A percentile compares a stretch with the other conserved stretches of the same genome.
phyloP scores from a whole-genome alignment of 1,284 basidiomycete species.

The Cystobasidium pallidum region DNA sequence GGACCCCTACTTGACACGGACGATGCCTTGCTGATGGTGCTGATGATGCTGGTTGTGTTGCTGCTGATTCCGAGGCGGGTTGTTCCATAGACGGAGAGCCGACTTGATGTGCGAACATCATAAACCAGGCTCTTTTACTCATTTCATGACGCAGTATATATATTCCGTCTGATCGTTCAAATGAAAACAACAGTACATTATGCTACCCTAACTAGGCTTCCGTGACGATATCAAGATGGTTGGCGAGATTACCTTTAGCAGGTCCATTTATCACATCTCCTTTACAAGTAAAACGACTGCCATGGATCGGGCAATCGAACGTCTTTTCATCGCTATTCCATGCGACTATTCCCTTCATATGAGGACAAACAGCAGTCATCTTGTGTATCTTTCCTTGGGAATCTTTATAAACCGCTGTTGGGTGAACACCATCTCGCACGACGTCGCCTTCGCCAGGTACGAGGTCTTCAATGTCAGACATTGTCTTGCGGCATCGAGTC shows the following conservation, averaged over 20 bases:
- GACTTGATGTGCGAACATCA: too few relatives aligned
- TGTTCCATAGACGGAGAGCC: too few relatives aligned
- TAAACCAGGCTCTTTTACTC: too few relatives aligned
- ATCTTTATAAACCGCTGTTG: constrained; percentile 26
- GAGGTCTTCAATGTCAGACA: constrained; percentile 30
- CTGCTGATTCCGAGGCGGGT: too few relatives aligned
- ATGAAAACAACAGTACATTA: too few relatives aligned
- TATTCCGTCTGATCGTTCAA: too few relatives aligned
- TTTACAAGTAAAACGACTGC: constrained; percentile 19
- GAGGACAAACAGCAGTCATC: constrained; percentile 29
- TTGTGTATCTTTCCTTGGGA: constrained; percentile 24
- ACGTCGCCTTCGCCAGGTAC: constrained; percentile 32
- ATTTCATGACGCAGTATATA: too few relatives aligned
- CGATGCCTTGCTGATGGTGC: too few relatives aligned
- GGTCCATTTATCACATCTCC: constrained; percentile 27
- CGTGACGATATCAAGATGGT: constrained; percentile 11
- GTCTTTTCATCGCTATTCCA: constrained; percentile 33
- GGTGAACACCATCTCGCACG: constrained; percentile 27
- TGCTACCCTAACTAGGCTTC: not conserved
- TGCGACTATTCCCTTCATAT: constrained; percentile 20
- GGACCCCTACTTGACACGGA: not conserved
- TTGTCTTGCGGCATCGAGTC: constrained; percentile 22
- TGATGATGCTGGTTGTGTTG: too few relatives aligned
- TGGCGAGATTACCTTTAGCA: constrained; percentile 22
- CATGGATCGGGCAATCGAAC: constrained; percentile 27